Evolutionary conservation across 192 early-diverging fungal species (phyloP).

Genomic region (Backusella tuberculispora): DNA sequence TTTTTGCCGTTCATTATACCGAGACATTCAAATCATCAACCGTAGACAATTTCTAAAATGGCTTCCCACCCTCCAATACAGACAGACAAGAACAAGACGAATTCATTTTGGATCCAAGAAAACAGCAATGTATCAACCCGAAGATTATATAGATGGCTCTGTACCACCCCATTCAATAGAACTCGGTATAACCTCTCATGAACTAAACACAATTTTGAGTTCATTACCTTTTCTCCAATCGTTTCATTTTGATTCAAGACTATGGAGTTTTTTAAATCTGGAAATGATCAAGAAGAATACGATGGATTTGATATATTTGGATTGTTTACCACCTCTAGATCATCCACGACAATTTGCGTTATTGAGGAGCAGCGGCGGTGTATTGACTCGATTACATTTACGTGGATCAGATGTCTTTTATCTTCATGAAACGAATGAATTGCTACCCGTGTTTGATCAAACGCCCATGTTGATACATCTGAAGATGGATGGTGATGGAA

Average conservation of each 20-base stretch:
- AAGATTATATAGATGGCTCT: constrained; percentile 5
- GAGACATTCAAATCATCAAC: neutral
- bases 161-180: neutral
- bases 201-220: neutral
- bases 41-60: constrained; percentile 11
- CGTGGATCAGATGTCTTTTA: neutral
- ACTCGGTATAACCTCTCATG: neutral
- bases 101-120: neutral
- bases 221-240: neutral
- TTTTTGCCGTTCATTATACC: constrained; percentile 4
- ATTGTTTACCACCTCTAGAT: neutral
- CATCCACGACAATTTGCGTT: constrained; percentile 4
- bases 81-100: neutral
- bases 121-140: neutral
- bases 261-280: neutral
- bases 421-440: neutral
- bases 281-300: neutral
- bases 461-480: neutral
- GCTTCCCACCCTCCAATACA: neutral
- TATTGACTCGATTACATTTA: neutral
- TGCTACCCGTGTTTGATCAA: neutral
- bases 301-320: neutral
- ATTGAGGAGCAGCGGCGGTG: neutral
- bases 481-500: neutral
- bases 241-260: constrained; percentile 1